These are phyloP conservation scores for Sclerotinia spermophila DNA, from an alignment of 2,329 filamentous ascomycete species.

Conservation along the genomic window DNA sequence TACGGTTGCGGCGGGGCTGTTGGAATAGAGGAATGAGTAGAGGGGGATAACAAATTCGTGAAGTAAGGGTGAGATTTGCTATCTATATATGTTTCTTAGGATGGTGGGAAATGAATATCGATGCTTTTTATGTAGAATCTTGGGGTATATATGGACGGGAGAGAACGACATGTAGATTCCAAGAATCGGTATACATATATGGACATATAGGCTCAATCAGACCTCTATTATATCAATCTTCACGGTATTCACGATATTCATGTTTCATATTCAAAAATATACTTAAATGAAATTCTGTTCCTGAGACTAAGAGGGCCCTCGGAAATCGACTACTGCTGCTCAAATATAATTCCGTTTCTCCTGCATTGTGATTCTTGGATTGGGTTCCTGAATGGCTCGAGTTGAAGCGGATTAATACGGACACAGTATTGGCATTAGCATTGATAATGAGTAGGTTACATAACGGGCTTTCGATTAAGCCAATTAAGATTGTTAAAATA, in stretches of 20 bases:
- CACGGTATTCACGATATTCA: too few species aligned
- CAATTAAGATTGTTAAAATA: not conserved
- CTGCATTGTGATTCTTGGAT: not conserved
- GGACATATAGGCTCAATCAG: not conserved
- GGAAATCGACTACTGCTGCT: too few species aligned
- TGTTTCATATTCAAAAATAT: too few species aligned
- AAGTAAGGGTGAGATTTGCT: not conserved
- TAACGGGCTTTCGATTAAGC: not conserved
- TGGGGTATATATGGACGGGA: not conserved
- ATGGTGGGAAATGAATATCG: not conserved
- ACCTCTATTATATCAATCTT: too few species aligned
- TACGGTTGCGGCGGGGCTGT: conserved; percentile 81
- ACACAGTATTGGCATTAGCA: too few species aligned
- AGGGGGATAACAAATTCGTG: not conserved
- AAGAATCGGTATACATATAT: not conserved
- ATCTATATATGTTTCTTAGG: not conserved
- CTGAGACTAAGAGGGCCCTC: too few species aligned
- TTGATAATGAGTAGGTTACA: too few species aligned
- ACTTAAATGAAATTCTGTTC: too few species aligned
- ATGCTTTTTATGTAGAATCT: not conserved
- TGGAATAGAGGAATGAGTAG: conserved; percentile 52
- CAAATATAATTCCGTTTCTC: too few species aligned
- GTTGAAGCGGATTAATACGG: not conserved
- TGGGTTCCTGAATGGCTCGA: too few species aligned
- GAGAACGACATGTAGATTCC: not conserved